phyloP scores from a whole-genome alignment of 371 early-diverging fungal species.

The Syncephalastrum sp. region DNA sequence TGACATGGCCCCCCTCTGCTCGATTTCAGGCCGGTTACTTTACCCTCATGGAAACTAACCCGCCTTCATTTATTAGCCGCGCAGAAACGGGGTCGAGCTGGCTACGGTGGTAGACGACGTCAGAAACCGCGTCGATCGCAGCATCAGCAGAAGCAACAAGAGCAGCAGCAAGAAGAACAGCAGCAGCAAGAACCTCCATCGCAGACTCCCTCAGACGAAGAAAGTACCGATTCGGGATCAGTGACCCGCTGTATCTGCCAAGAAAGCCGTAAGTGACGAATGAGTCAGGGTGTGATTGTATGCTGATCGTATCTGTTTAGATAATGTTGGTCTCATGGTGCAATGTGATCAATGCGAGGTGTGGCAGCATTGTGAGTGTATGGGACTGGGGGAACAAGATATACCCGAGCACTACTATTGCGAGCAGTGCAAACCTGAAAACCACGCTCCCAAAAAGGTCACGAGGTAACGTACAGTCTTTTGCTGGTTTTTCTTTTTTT shows the following conservation, averaged over 20 bases:
- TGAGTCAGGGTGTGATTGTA: slow-evolving; percentile 52
- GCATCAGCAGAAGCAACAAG: slow-evolving; percentile 4
- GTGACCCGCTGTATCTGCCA: slow-evolving; percentile 83
- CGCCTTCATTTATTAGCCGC: slow-evolving; percentile 11
- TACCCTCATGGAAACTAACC: too few species aligned
- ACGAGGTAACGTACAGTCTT: slow-evolving; percentile 5
- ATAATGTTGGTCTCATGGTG: slow-evolving; percentile 81
- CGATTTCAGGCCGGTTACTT: too few species aligned
- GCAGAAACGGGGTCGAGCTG: slow-evolving; percentile 29
- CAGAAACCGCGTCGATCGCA: slow-evolving; percentile 19
- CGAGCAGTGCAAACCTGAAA: slow-evolving; percentile 78
- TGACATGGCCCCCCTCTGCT: too few species aligned
- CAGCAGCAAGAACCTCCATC: slow-evolving; percentile 10
- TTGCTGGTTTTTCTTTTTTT: too few species aligned
- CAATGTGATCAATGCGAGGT: slow-evolving; percentile 89
- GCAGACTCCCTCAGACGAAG: slow-evolving; percentile 39
- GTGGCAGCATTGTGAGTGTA: slow-evolving; percentile 91
- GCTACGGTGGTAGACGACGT: slow-evolving; percentile 18
- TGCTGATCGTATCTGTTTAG: slow-evolving; percentile 28
- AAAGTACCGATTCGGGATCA: slow-evolving; percentile 63
- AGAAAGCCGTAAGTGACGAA: slow-evolving; percentile 59
- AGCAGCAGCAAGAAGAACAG: slow-evolving; percentile 4
- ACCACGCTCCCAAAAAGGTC: slow-evolving; percentile 49
- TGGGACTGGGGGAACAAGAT: slow-evolving; percentile 66
- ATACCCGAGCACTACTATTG: slow-evolving; percentile 88